Percentiles rank a stretch among this genome's conserved stretches.
phyloP scores from a whole-genome alignment of 768 basidiomycete species.

The Stropharia rugosoannulata region DNA sequence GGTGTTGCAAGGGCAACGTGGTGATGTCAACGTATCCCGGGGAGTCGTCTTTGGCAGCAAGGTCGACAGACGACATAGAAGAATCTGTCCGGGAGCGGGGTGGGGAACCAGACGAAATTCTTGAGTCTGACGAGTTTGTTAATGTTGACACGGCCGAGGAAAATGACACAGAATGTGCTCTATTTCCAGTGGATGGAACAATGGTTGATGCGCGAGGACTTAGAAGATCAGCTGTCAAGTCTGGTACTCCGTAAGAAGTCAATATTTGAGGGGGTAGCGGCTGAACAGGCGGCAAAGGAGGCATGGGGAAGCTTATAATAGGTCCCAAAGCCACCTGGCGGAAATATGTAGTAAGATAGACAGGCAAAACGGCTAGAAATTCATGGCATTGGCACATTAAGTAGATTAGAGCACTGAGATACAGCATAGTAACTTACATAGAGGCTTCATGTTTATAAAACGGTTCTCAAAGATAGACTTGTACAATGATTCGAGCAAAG shows the following conservation, averaged over 20 bases:
- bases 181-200: constrained; percentile 28
- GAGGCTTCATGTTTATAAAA: constrained; percentile 71
- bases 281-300: constrained; percentile 62
- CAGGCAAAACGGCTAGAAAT: constrained; percentile 58
- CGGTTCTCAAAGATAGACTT: constrained; percentile 67
- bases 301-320: constrained; percentile 65
- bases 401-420: constrained; percentile 4
- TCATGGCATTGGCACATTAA: neutral
- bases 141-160: constrained; percentile 47
- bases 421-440: constrained; percentile 40
- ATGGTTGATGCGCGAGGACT: constrained; percentile 34
- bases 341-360: constrained; percentile 71
- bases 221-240: constrained; percentile 31
- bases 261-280: constrained; percentile 48
- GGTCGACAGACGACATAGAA: constrained; percentile 16
- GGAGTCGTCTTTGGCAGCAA: constrained; percentile 1
- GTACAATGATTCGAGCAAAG: constrained; percentile 65
- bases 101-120: constrained; percentile 22
- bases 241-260: constrained; percentile 35
- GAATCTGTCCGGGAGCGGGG: constrained; percentile 31
- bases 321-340: constrained; percentile 63
- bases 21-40: constrained; percentile 9
- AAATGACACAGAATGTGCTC: constrained; percentile 51
- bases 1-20: constrained; percentile 29
- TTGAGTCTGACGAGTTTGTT: constrained; percentile 29